Evolutionary conservation across 768 basidiomycete species (phyloP).

Genomic region (Hirschioporus abietinus): DNA sequence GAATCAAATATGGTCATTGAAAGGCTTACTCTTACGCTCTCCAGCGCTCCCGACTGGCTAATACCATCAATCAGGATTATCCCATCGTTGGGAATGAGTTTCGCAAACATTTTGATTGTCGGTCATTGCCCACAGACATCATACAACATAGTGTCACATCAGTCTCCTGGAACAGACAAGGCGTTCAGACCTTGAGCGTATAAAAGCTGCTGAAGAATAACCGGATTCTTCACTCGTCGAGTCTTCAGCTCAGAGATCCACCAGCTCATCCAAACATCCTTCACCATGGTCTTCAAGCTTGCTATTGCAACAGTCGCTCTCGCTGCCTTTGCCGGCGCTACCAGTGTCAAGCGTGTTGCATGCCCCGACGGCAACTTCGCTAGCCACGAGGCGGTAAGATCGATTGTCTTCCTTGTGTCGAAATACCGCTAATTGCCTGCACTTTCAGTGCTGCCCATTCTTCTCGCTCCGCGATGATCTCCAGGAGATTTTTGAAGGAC

Average conservation of each 20-base stretch:
- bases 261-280: neutral
- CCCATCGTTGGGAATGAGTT: neutral
- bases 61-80: neutral
- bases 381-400: slow-evolving; percentile 5
- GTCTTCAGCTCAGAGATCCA: neutral
- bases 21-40: neutral
- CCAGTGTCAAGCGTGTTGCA: slow-evolving; percentile 8
- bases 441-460: slow-evolving; percentile 10
- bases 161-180: neutral
- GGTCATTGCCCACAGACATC: neutral
- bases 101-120: neutral
- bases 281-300: slow-evolving; percentile 5
- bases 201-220: neutral
- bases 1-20: neutral
- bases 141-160: neutral
- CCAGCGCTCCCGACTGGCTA: neutral
- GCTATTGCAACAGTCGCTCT: slow-evolving; percentile 2
- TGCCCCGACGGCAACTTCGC: slow-evolving; percentile 14
- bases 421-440: neutral
- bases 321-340: slow-evolving; percentile 2
- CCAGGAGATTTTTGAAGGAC: slow-evolving; percentile 6
- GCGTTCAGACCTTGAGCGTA: neutral
- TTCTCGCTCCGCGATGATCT: slow-evolving; percentile 15
- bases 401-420: neutral
- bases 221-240: slow-evolving; percentile 4